Conservation (phyloP, 208 protist genomes). For the Leishmania mexicana region DNA sequence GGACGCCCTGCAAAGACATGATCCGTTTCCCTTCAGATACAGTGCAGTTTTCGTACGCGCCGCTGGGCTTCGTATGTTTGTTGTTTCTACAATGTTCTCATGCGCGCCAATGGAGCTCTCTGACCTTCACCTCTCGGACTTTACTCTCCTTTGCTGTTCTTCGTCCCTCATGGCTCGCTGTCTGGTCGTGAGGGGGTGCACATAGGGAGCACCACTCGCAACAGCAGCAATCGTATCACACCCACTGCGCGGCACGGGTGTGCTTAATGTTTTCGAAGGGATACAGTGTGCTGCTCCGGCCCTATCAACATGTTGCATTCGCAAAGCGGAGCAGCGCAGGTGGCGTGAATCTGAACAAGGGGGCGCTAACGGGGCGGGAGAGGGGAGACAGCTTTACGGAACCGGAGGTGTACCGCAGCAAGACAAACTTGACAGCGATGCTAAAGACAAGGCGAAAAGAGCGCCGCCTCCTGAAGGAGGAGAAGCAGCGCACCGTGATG, state of each 20-base stretch:
- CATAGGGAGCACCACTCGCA: background rate
- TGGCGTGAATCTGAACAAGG: conserved; percentile 64
- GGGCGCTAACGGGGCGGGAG: conserved; percentile 48
- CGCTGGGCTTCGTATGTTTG: background rate
- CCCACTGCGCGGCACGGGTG: too few relatives aligned
- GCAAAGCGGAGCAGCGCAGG: conserved; percentile 36
- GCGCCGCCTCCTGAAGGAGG: conserved; percentile 41
- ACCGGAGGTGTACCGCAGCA: conserved; percentile 69
- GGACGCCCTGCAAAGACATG: background rate
- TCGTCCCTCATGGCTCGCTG: background rate
- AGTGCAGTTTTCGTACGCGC: background rate
- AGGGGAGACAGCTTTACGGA: conserved; percentile 80
- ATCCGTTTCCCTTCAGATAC: background rate
- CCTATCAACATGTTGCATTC: conserved; percentile 36
- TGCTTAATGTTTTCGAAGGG: conserved; percentile 17
- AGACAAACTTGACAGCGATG: conserved; percentile 56
- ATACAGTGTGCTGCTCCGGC: conserved; percentile 13
- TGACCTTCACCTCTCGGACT: background rate
- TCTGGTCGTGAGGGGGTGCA: background rate
- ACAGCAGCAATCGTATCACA: background rate
- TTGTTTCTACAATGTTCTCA: background rate
- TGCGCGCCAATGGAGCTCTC: background rate
- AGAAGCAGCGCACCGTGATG: conserved; percentile 40
- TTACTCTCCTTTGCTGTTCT: background rate
- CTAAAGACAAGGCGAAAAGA: conserved; percentile 55